Base-by-base conservation (phyloP, 495 filamentous ascomycete genomes). In the Penicillium mononematosum region DNA sequence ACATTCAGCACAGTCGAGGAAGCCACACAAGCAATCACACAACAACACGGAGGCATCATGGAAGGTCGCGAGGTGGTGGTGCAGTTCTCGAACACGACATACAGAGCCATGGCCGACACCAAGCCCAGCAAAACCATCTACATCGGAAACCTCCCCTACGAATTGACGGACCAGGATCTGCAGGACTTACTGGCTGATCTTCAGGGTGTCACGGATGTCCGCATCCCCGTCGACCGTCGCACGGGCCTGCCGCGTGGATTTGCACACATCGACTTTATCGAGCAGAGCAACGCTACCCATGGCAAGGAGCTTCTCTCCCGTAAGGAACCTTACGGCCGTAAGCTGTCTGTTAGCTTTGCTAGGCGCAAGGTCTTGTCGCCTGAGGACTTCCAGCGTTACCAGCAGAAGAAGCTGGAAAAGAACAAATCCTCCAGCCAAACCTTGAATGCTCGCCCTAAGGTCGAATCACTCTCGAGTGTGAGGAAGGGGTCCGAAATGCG, bases 211-310 rank as follows among this genome's bases (percentile, higher is more conserved):
- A 71, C 81, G 53, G 92, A 97, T 62, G 85, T 98, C 32, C 85
- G 94, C 45, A 86, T 98, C 32, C 88, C 94, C 38, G 88, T 97
- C 59, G 94, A 98, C 71, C 83, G 91, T 51, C 82, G 87, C 24
- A 93, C 92, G 5, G 93, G 94, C 14, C 86, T 90, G 70, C 90
- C 89, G 17, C 83, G 90, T 61, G 94, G 94, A 45, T 98, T 96
- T 65, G 88, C 86, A 10, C 94, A 98, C 68, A 89, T 85, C 20
- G 93, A 97, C 64, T 98, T 98, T 68, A 55, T 78, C 19, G 83
- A 89, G 64, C 60, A 86, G 11, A 71, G 81, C 52, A 81, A 80
- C 41, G 91, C 93, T 11, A 56, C 69, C 43, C 70, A 65, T 25
- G 92, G 81, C 0, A 74, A 69, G 60, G 80, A 85, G 45, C 66